Evolutionary conservation across 768 basidiomycete genomes (phyloP).

Genomic region (Ramaria rubella): DNA sequence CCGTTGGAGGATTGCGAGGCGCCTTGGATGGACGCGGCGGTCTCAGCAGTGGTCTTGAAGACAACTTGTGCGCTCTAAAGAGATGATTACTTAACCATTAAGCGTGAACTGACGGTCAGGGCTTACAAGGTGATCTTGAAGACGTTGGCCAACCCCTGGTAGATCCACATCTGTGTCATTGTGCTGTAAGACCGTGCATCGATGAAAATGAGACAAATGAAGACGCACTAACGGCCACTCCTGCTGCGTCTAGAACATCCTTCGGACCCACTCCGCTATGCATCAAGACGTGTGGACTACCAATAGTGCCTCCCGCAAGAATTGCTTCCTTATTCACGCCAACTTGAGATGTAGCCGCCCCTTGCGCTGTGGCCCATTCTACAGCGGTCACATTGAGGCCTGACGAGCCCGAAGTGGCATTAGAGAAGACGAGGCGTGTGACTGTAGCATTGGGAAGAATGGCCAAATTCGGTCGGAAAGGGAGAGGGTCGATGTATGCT

Average conservation of each 20-base stretch:
- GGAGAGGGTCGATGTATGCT: constrained; percentile 58
- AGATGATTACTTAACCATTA: not conserved
- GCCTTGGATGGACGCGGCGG: constrained; percentile 30
- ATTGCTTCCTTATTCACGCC: constrained; percentile 52
- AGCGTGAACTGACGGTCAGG: not conserved
- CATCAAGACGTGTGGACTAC: constrained; percentile 49
- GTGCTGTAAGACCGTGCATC: not conserved
- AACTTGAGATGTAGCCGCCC: constrained; percentile 33
- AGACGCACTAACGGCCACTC: constrained; percentile 33
- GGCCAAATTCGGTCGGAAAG: constrained; percentile 55
- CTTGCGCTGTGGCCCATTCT: constrained; percentile 37
- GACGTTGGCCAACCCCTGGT: constrained; percentile 55
- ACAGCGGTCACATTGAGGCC: constrained; percentile 40
- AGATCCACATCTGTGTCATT: constrained; percentile 33
- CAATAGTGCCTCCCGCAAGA: constrained; percentile 41
- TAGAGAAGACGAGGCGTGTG: constrained; percentile 42
- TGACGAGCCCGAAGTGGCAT: constrained; percentile 14
- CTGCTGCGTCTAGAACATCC: constrained; percentile 42
- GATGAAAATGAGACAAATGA: constrained; percentile 4
- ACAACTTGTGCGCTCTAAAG: constrained; percentile 31
- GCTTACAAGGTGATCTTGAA: constrained; percentile 47
- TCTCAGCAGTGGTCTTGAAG: constrained; percentile 33
- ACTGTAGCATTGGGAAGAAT: constrained; percentile 57
- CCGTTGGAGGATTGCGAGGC: constrained; percentile 14
- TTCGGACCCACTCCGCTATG: constrained; percentile 53